Percentiles rank a stretch among this genome's conserved stretches.
Evolutionary conservation across 257 asterid species (phyloP).

Genomic region (Solanum stenotomum): DNA sequence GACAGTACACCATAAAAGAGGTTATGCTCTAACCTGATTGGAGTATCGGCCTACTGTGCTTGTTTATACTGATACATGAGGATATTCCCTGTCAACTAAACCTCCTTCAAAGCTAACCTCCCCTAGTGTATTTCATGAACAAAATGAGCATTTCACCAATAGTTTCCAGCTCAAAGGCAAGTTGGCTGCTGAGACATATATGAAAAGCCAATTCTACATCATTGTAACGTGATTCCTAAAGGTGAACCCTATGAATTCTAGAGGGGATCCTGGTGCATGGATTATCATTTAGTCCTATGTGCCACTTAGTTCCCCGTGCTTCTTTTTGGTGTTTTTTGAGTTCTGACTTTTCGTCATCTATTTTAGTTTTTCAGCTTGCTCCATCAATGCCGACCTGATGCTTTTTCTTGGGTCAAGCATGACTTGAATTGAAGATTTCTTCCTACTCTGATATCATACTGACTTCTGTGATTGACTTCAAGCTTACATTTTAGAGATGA

Average conservation of each 20-base stretch:
- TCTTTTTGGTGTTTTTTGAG: not conserved
- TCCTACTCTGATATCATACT: not conserved
- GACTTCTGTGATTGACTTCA: not conserved
- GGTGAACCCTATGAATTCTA: not conserved
- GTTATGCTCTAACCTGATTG: not conserved
- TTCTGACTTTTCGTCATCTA: not conserved
- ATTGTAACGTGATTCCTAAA: not conserved
- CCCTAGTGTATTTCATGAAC: not conserved
- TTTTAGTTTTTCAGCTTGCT: not conserved
- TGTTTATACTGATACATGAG: not conserved
- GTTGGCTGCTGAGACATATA: not conserved
- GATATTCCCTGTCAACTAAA: not conserved
- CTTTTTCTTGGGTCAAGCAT: not conserved
- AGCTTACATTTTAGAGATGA: not conserved
- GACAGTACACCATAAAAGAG: not conserved
- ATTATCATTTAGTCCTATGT: not conserved
- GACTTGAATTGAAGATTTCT: not conserved
- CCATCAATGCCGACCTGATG: not conserved
- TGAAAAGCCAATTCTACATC: not conserved
- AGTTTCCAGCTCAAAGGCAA: not conserved
- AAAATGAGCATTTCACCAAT: not conserved
- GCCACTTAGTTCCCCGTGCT: not conserved
- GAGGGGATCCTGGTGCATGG: not conserved
- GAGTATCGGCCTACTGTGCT: not conserved
- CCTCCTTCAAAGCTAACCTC: not conserved